A percentile compares a stretch with the other conserved stretches of the same genome.
Conservation (phyloP, 75 land plant species). For the Pseudotsuga menziesii region DNA sequence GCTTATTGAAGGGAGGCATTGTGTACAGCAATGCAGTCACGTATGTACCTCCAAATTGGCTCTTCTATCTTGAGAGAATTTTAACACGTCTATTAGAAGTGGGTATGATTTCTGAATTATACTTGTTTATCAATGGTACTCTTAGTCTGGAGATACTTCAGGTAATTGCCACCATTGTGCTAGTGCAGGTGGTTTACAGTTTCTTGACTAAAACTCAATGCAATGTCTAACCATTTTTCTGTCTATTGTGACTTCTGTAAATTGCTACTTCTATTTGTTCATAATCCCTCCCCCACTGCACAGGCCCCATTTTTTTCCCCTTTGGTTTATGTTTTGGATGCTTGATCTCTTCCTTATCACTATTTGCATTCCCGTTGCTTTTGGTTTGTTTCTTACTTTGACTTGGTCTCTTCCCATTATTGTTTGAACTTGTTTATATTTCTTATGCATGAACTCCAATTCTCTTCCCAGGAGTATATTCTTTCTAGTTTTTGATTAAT, state of each 20-base stretch:
- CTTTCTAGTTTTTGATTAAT: no score
- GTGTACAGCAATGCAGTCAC: slow-evolving; percentile 74
- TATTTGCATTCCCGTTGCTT: not conserved
- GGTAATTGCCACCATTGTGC: not conserved
- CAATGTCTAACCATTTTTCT: no score
- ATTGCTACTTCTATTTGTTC: no score
- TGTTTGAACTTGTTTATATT: no score
- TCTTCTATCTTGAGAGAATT: slow-evolving; percentile 3
- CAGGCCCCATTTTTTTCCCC: no score
- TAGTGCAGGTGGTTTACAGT: not conserved
- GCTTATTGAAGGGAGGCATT: slow-evolving; percentile 69
- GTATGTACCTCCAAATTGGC: slow-evolving; percentile 34
- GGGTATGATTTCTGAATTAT: not conserved
- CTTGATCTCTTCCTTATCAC: not conserved
- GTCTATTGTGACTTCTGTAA: no score
- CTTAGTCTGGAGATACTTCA: not conserved
- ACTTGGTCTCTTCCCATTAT: not conserved
- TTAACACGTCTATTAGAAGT: not conserved
- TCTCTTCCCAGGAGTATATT: no score
- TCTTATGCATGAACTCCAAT: no score
- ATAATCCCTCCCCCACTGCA: no score
- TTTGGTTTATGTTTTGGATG: no score
- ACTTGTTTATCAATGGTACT: not conserved
- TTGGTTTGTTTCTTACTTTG: not conserved
- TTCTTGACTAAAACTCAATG: no score